Evolutionary conservation across 2,329 filamentous ascomycete species (phyloP), one percentile per base, ranked within the genome.

Genomic region (Fusarium heterosporum): DNA sequence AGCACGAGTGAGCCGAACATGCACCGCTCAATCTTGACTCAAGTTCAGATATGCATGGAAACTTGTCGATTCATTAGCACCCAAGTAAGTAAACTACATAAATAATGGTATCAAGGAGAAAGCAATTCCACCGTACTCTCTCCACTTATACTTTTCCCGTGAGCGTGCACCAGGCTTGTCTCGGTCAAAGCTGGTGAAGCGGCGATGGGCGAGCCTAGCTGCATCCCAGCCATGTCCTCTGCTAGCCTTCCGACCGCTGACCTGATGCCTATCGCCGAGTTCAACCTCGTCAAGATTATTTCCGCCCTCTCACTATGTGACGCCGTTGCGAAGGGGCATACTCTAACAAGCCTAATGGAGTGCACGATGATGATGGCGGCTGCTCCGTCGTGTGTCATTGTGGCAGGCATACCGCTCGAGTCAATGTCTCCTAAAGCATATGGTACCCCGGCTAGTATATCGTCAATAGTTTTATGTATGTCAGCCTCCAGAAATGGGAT

Each of bases 341-440:
- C 69, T n/a, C 72, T 66, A 32, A 78, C 68, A 32, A 78, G 64
- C 30, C 73, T 72, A 34, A 78, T 72, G 1, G 75, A 74, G 26
- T 77, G 72, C 3, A 72, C 63, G 17, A 77, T 76, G 41, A 75
- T 50, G 13, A 78, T 70, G 14, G 73, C 76, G 3, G 68, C 73
- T 1, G 76, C 76, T 0, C 75, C 76, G 39, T 78, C 76, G 34
- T 77, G 67, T 2, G 61, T 34, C 58, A 73, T 64, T 6, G 61
- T 61, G 1, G 65, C 54, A 5, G 70, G 70, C 41, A 55, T 48
- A 6, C 76, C 73, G 19, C 45, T 66, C 1, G 64, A 45, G 17
- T 70, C 64, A 30, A 76, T 59, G 19, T 77, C 74, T 9, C 75
- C 75, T 1, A 78, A 57, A 3, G 75, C 75, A 30, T 74, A 77